Base-by-base conservation (phyloP, 192 early-diverging fungal species). In the Helicostylum pulchrum region DNA sequence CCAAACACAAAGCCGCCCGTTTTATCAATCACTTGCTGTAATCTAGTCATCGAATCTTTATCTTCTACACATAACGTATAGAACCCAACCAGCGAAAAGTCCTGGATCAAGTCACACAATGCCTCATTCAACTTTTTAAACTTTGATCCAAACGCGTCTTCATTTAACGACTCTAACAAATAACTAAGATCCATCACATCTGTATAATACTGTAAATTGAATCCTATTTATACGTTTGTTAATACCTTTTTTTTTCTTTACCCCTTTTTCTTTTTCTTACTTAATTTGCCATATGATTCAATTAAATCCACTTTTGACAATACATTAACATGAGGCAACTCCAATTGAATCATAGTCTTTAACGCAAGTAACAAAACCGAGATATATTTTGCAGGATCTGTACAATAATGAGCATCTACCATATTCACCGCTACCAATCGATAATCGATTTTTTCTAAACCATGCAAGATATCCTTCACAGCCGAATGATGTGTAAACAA, bases 291-390 rank as follows among this genome's bases (percentile, higher is more conserved):
- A 67, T 95, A 92, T 2, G 85, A 83, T 53, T 87, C 84, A 39
- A 99, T 77, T 44, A 99, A 74, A 70, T 99, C 97, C 49, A 96
- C 85, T 69, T 99, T 99, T 46, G 90, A 92, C 48, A 99, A 75
- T n/a, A 97, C 92, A 70, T 99, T 99, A 54, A 99, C 79, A 70
- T 97, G 95, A 12, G 97, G 97, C 32, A 98, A 77, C 59, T 97
- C 97, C 11, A 97, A 79, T 75, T 94, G 89, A 10, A 94, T 75
- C 95, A 97, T 97, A 5, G 93, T 92, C 55, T 94, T 92, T 31
- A 99, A 83, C 0, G 91, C 92, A 19, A 97, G 75, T 0, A 99
- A 63, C 6, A 99, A 75, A 15, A 92, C 85, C 0, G 97, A 95
- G n/a, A 99, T 90, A 74, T 90, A 99, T 67, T 92, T 92, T 11